Percentiles rank a stretch among this genome's conserved stretches.
phyloP scores from a whole-genome alignment of 495 filamentous ascomycete species.

The Parmelia sp. region DNA sequence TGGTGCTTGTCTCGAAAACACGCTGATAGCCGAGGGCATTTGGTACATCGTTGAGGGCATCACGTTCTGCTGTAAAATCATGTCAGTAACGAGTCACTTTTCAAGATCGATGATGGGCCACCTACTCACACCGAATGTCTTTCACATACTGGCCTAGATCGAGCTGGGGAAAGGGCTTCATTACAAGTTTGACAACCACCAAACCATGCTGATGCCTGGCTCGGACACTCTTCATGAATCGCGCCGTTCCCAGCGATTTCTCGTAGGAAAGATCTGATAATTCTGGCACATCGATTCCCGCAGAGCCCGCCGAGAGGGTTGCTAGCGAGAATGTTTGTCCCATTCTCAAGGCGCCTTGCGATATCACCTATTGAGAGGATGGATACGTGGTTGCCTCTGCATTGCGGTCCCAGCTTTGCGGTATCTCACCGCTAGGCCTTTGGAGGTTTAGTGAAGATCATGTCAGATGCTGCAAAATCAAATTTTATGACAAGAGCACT shows the following conservation, averaged over 20 bases:
- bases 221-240: slow-evolving; percentile 95
- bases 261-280: slow-evolving; percentile 85
- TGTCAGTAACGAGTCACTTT: slow-evolving; percentile 19
- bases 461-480: neutral
- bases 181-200: slow-evolving; percentile 86
- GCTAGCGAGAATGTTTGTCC: slow-evolving; percentile 94
- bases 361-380: slow-evolving; percentile 2
- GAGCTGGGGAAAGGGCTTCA: slow-evolving; percentile 79
- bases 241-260: slow-evolving; percentile 83
- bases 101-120: slow-evolving; percentile 2
- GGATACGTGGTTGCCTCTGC: slow-evolving; percentile 3
- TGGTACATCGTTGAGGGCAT: slow-evolving; percentile 70
- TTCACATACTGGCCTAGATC: slow-evolving; percentile 70
- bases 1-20: slow-evolving; percentile 79
- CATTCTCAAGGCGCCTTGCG: slow-evolving; percentile 47
- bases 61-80: slow-evolving; percentile 62
- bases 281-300: slow-evolving; percentile 90
- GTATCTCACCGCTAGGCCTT: neutral
- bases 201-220: slow-evolving; percentile 84
- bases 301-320: slow-evolving; percentile 80
- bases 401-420: slow-evolving; percentile 7
- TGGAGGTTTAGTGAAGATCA: neutral
- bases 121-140: slow-evolving; percentile 61
- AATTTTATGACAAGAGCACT: no score
- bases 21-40: slow-evolving; percentile 90